phyloP scores from a whole-genome alignment of 1,284 basidiomycete species.

The Apiotrichum mycotoxinovorans region DNA sequence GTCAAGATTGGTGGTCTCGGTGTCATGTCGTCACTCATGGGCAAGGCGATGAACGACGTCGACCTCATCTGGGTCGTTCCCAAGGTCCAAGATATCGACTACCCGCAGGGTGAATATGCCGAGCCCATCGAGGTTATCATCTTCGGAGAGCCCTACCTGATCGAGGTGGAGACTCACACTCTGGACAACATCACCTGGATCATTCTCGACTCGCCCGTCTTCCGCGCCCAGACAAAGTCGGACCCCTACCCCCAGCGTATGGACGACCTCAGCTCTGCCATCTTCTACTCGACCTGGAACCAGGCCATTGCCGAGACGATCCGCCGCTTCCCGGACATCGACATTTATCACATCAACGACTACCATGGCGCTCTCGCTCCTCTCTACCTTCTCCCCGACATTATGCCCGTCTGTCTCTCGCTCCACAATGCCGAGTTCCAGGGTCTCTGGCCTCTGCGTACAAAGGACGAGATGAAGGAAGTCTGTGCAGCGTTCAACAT shows the following conservation, averaged over 20 bases:
- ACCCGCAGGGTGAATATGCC: conserved; percentile 79
- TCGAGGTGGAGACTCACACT: conserved; percentile 86
- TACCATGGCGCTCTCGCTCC: conserved; percentile 87
- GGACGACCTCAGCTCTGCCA: conserved; percentile 90
- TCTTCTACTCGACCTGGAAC: conserved; percentile 96
- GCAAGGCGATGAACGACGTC: conserved; percentile 92
- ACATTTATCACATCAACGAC: conserved; percentile 66
- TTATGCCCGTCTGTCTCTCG: conserved; percentile 83
- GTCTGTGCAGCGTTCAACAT: conserved; percentile 95
- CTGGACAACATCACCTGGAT: conserved; percentile 91
- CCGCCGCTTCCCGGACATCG: conserved; percentile 74
- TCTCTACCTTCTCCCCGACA: conserved; percentile 82
- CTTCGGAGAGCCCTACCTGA: conserved; percentile 88
- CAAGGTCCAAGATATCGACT: conserved; percentile 88
- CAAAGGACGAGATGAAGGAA: conserved; percentile 95
- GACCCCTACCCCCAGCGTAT: conserved; percentile 92
- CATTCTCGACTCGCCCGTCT: conserved; percentile 86
- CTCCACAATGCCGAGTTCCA: conserved; percentile 95
- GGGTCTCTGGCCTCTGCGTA: conserved; percentile 87
- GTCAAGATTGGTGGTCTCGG: conserved; percentile 94
- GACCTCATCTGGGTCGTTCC: conserved; percentile 88
- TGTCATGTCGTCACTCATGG: conserved; percentile 95
- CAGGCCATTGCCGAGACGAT: conserved; percentile 88
- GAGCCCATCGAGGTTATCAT: conserved; percentile 93
- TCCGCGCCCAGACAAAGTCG: conserved; percentile 88